These are phyloP conservation scores for Udeniomyces megalosporus DNA, from an alignment of 768 basidiomycete genomes.

Conservation along the genomic window DNA sequence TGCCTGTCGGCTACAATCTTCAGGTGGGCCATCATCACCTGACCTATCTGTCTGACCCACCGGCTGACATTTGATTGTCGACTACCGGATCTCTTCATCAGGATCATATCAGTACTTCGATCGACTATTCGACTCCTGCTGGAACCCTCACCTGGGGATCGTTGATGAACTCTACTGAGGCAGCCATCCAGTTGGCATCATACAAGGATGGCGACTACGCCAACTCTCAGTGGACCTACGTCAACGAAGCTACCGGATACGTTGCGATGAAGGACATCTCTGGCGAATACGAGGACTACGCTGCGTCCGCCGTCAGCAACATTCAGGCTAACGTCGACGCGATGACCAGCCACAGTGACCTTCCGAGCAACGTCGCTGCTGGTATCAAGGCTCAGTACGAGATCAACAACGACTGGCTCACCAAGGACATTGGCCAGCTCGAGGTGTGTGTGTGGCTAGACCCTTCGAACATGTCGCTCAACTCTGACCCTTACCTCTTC, in stretches of 20 bases:
- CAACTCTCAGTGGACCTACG: conserved; percentile 11
- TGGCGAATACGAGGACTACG: conserved; percentile 3
- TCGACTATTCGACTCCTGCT: neutral
- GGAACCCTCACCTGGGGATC: neutral
- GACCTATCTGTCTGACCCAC: too few species aligned
- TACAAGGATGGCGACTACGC: conserved; percentile 2
- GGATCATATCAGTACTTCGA: conserved; percentile 5
- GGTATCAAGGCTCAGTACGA: conserved; percentile 25
- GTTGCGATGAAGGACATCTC: conserved; percentile 6
- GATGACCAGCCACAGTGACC: conserved; percentile 20
- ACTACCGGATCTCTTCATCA: too few species aligned
- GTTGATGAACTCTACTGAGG: neutral
- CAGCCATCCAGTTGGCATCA: neutral
- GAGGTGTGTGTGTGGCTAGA: neutral
- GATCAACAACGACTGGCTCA: conserved; percentile 23
- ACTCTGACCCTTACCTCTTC: neutral
- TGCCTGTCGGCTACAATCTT: conserved; percentile 47
- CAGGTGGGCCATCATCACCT: conserved; percentile 33
- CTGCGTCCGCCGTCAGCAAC: neutral
- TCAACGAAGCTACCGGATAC: conserved; percentile 11
- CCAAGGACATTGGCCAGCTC: conserved; percentile 14
- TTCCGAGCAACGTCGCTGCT: conserved; percentile 23
- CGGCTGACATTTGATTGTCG: too few species aligned
- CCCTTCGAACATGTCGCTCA: neutral
- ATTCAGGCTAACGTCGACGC: conserved; percentile 13